A percentile compares a stretch with the other conserved stretches of the same genome.
Evolutionary conservation across 2,329 filamentous ascomycete genomes (phyloP).

Genomic region (Knufia fluminis): DNA sequence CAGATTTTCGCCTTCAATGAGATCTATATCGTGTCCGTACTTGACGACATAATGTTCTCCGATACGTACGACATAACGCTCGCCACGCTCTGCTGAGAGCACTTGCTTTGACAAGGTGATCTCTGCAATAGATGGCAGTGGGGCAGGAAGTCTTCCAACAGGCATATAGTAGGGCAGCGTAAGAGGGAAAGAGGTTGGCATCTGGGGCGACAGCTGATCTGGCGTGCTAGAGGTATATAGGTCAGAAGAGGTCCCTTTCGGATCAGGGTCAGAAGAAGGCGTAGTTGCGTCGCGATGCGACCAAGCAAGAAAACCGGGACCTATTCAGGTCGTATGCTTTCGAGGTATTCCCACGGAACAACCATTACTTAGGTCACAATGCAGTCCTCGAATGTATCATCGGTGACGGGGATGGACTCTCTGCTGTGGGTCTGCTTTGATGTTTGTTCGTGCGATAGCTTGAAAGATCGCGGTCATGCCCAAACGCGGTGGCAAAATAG

Average conservation of each 20-base stretch:
- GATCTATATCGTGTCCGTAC: slow-evolving; percentile 6
- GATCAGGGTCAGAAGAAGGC: not conserved
- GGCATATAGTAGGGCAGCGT: not conserved
- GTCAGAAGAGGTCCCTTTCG: not conserved
- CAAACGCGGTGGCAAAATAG: too few relatives aligned
- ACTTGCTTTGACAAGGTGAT: not conserved
- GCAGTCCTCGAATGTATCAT: too few relatives aligned
- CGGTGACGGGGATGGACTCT: too few relatives aligned
- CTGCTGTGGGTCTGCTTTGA: too few relatives aligned
- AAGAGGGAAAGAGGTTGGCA: not conserved
- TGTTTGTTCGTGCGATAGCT: too few relatives aligned
- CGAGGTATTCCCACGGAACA: not conserved
- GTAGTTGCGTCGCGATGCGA: not conserved
- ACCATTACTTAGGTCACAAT: too few relatives aligned
- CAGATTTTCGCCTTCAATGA: slow-evolving; percentile 9
- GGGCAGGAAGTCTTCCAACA: not conserved
- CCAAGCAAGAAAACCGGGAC: not conserved
- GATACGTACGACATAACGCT: not conserved
- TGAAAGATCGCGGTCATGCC: too few relatives aligned
- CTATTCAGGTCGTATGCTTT: not conserved
- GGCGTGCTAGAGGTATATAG: not conserved
- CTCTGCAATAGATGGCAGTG: not conserved
- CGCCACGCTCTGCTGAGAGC: not conserved
- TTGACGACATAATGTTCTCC: not conserved
- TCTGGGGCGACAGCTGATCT: not conserved